A percentile compares a stretch with the other conserved stretches of the same genome.
Conservation (phyloP, 1,284 basidiomycete genomes). For the Cryptococcus sp. region DNA sequence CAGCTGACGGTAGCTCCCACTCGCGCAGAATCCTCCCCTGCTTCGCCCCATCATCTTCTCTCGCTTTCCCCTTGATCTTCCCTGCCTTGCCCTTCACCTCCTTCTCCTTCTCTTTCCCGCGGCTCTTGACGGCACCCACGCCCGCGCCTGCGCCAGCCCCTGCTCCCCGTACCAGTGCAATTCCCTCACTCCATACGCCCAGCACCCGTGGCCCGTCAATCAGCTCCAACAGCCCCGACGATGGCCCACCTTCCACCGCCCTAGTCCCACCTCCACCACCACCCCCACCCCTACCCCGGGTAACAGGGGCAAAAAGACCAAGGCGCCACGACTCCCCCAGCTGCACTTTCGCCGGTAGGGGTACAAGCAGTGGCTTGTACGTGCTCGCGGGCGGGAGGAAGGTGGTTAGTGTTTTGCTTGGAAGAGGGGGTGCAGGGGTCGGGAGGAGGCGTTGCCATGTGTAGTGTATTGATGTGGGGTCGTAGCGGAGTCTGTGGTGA, state of each 20-base stretch:
- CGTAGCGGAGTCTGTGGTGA: conserved; percentile 31
- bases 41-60: conserved; percentile 52
- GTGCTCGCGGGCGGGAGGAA: conserved; percentile 60
- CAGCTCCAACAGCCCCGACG: conserved; percentile 2
- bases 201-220: conserved; percentile 19
- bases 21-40: conserved; percentile 67
- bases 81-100: conserved; percentile 17
- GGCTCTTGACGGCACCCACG: neutral
- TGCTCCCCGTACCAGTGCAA: conserved; percentile 26
- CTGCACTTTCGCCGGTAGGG: conserved; percentile 57
- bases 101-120: conserved; percentile 2
- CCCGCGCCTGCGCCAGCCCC: neutral
- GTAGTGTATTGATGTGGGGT: conserved; percentile 40
- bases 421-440: neutral
- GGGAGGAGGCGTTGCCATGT: conserved; percentile 37
- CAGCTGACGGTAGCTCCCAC: conserved; percentile 53
- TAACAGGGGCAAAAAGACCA: conserved; percentile 53
- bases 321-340: conserved; percentile 64
- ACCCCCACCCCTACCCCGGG: neutral
- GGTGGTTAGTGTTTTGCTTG: conserved; percentile 61
- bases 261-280: no score
- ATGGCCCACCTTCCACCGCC: conserved; percentile 1
- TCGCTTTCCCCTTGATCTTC: conserved; percentile 23
- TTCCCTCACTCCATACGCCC: conserved; percentile 46
- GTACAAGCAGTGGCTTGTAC: conserved; percentile 68